A percentile compares a stretch with the other conserved stretches of the same genome.
These are phyloP conservation scores for apple (Malus domestica) DNA, from an alignment of 306 rosid species.

Conservation along the genomic window DNA sequence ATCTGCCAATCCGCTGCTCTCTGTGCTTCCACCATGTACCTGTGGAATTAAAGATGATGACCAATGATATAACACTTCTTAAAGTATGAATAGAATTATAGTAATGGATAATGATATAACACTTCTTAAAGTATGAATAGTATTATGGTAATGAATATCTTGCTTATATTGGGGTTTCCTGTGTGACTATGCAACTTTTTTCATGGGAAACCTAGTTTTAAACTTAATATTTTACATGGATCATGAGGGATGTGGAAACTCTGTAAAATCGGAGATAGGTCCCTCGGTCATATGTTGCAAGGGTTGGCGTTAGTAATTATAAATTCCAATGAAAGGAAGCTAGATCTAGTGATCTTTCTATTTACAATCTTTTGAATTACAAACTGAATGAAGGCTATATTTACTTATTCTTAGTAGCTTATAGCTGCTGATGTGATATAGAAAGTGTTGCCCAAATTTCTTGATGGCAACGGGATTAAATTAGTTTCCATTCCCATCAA, in stretches of 20 bases:
- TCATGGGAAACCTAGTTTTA: background rate
- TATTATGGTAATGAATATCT: background rate
- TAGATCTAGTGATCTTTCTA: too few species aligned
- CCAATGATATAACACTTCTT: background rate
- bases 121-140: background rate
- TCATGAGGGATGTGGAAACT: background rate
- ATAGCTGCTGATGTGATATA: too few species aligned
- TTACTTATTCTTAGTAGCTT: too few species aligned
- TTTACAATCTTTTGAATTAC: too few species aligned
- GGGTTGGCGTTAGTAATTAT: too few species aligned
- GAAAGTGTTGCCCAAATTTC: too few species aligned
- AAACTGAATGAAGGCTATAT: too few species aligned
- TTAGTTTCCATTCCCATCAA: too few species aligned
- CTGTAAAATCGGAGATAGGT: too few species aligned
- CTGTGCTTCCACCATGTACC: constrained; percentile 67
- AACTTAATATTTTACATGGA: background rate
- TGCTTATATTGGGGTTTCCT: background rate
- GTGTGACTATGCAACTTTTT: background rate
- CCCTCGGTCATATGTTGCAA: too few species aligned
- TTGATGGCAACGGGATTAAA: too few species aligned
- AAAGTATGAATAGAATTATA: background rate
- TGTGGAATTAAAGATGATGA: constrained; percentile 24
- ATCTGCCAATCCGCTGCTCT: constrained; percentile 67
- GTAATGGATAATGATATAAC: background rate
- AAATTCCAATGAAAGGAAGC: too few species aligned